A percentile compares a stretch with the other conserved stretches of the same genome.
phyloP scores from a whole-genome alignment of 805 yeast genomes.

The Lachancea sp. region DNA sequence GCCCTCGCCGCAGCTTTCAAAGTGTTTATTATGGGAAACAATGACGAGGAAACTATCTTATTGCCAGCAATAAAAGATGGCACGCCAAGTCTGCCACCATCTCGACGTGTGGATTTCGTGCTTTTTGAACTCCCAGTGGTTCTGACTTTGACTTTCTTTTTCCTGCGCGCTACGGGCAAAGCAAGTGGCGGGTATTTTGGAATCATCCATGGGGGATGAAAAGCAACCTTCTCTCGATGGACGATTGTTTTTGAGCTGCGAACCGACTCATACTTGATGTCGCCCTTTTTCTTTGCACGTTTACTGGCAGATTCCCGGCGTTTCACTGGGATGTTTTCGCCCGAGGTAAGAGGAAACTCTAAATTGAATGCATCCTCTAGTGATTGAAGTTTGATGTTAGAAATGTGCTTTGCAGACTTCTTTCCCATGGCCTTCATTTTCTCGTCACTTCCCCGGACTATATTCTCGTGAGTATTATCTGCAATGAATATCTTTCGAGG shows the following conservation, averaged over 20 bases:
- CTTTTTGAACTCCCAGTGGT: constrained; percentile 2
- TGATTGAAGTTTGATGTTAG: not conserved
- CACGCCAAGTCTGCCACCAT: not conserved
- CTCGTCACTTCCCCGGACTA: too few species aligned
- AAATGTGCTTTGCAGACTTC: too few species aligned
- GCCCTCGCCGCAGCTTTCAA: constrained; percentile 31
- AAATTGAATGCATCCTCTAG: not conserved
- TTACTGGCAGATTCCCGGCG: constrained; percentile 6
- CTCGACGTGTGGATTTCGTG: not conserved
- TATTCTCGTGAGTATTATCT: too few species aligned
- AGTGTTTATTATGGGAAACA: constrained; percentile 29
- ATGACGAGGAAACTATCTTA: constrained; percentile 21
- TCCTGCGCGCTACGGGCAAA: constrained; percentile 28
- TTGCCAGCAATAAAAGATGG: constrained; percentile 6
- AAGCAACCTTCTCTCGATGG: constrained; percentile 24
- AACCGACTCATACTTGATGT: constrained; percentile 10
- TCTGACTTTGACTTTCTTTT: constrained; percentile 11
- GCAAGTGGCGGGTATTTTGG: constrained; percentile 29
- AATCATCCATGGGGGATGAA: constrained; percentile 33
- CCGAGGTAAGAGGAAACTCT: not conserved
- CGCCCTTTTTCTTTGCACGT: constrained; percentile 5
- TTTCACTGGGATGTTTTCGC: constrained; percentile 1
- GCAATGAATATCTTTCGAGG: too few species aligned
- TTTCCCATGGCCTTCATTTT: too few species aligned
- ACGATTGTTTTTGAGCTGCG: constrained; percentile 23